Percentiles rank a stretch among this genome's conserved stretches.
Conservation (phyloP, 1,139 yeast genomes). For the Blastobotrys petasosporus region DNA sequence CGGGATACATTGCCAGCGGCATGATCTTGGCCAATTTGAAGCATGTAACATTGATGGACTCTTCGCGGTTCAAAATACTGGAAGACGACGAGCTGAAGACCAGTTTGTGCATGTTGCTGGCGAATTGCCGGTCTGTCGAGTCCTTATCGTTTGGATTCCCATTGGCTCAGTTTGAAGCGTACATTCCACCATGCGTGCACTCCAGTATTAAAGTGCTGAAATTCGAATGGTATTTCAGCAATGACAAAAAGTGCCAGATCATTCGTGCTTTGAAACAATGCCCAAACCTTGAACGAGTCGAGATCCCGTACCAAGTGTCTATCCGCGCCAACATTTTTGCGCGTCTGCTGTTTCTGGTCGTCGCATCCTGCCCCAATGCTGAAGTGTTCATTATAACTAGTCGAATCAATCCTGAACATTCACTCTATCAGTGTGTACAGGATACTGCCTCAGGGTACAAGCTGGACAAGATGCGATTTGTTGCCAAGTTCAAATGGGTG, state of each 20-base stretch:
- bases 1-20: slow-evolving; percentile 6
- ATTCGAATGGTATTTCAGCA: slow-evolving; percentile 3
- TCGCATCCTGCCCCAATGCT: neutral
- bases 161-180: neutral
- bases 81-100: neutral
- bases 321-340: neutral
- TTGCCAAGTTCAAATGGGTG: neutral
- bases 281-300: neutral
- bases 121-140: neutral
- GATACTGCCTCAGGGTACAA: neutral
- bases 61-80: neutral
- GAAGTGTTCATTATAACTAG: no score
- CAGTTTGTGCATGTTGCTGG: neutral
- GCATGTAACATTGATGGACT: neutral
- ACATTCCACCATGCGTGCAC: neutral
- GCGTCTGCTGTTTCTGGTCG: slow-evolving; percentile 1
- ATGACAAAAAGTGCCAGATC: neutral
- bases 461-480: neutral
- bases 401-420: no score
- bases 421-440: neutral
- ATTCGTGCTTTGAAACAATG: neutral
- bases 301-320: slow-evolving; percentile 1
- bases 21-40: slow-evolving; percentile 5
- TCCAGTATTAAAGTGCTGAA: neutral
- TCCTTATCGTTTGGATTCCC: neutral